Base-by-base conservation (phyloP, 352 stramenopile genomes). In the Globisporangium cylindrosporum region DNA sequence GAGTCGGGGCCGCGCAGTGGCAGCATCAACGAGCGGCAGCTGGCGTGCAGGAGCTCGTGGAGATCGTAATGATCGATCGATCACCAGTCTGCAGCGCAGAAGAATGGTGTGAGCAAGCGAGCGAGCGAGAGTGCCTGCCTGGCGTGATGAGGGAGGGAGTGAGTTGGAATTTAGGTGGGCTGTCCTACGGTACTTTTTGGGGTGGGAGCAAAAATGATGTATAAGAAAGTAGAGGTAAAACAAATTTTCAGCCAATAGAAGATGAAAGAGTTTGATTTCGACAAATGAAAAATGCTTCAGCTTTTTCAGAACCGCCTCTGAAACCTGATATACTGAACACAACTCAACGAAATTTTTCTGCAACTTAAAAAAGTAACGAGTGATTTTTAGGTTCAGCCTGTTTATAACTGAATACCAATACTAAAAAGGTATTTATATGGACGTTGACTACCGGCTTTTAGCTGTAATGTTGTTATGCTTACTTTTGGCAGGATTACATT, bases 1-100 rank as follows among this genome's bases (percentile, higher is more conserved):
- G 67, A 72, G 68, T 78, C 75, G 20, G 78, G 66, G 60, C 77
- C 82, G 69, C 73, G 68, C 68, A 72, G 68, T 74, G 78, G 67
- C 41, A 73, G 78, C 78, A 83, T 78, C 64, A 73, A 80, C 75
- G 49, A 49, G 59, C 67, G 18, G 38, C 32, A 18, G 49, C 38
- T 46, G 38, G 38, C 38, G 38, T 12, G 38, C 38, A 15, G 38
- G 38, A 46, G 38, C 25, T 34, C 32, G 53, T 32, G 34, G 48
- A 27, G 49, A 56, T 27, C 29, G 48, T 18, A 49, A 57, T 66
- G 25, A 57, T 18, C 38, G 41, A 48, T n/a, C 41, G 41, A 48
- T 48, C 41, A n/a, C 41, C 41, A 48, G 41, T n/a, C 41, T 48
- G 38, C 38, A 15, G 43, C 43, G 43, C 43, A 22, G 43, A 51